A percentile compares a stretch with the other conserved stretches of the same genome.
Conservation (phyloP, 2,329 filamentous ascomycete species). For the Neoascochyta sp. region DNA sequence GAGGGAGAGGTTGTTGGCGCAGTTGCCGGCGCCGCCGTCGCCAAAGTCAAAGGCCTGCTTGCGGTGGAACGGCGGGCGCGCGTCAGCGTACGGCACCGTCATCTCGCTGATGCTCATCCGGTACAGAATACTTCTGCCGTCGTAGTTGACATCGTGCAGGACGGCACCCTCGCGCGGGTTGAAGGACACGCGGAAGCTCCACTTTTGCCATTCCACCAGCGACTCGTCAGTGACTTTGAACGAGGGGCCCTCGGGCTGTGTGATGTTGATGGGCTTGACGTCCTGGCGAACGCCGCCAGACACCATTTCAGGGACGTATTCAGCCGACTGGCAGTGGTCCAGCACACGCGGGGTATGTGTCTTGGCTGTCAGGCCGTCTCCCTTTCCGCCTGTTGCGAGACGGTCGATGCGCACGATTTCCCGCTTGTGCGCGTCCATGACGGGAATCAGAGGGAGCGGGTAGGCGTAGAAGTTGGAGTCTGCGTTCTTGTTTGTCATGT, state of each 20-base stretch:
- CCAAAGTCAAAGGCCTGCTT: slow-evolving; percentile 73
- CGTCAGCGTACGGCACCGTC: slow-evolving; percentile 65
- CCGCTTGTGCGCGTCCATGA: slow-evolving; percentile 36
- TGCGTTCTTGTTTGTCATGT: slow-evolving; percentile 44
- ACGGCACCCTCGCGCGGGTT: slow-evolving; percentile 58
- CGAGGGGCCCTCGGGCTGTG: slow-evolving; percentile 66
- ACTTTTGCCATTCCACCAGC: slow-evolving; percentile 48
- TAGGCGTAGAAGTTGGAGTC: slow-evolving; percentile 43
- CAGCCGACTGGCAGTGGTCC: slow-evolving; percentile 50
- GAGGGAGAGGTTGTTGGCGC: slow-evolving; percentile 63
- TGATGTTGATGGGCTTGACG: slow-evolving; percentile 66
- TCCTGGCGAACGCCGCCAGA: slow-evolving; percentile 39
- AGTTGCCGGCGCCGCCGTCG: slow-evolving; percentile 63
- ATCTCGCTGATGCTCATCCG: slow-evolving; percentile 66
- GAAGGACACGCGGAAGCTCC: slow-evolving; percentile 41
- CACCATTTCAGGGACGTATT: slow-evolving; percentile 48
- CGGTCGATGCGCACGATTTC: slow-evolving; percentile 37
- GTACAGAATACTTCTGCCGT: slow-evolving; percentile 62
- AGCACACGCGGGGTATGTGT: slow-evolving; percentile 38
- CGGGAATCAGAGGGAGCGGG: slow-evolving; percentile 36
- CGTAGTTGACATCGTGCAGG: slow-evolving; percentile 68
- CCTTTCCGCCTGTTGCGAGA: slow-evolving; percentile 39
- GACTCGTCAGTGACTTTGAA: slow-evolving; percentile 54
- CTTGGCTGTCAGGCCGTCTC: slow-evolving; percentile 37
- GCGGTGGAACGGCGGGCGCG: slow-evolving; percentile 60